Evolutionary conservation across 768 basidiomycete genomes (phyloP), one percentile per base, ranked within the genome.

Genomic region (Mycena sanguinolenta): DNA sequence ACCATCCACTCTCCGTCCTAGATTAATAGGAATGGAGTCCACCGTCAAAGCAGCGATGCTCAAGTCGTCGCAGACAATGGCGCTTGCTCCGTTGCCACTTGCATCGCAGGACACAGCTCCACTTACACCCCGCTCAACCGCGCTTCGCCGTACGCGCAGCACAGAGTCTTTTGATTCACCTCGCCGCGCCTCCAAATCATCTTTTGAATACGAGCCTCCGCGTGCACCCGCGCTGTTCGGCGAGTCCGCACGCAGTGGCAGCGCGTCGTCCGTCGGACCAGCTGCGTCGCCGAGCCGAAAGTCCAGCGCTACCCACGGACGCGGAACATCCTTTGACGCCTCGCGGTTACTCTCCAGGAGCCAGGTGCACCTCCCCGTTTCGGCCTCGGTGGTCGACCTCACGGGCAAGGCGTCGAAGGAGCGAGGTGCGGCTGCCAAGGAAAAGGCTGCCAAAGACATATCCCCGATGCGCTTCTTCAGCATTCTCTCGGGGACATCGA

Each of bases 11-110:
- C 82, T 96, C 27, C 88, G 95, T 10, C 91, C 91, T 1, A 95
- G 95, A 80, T 88, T 97, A 21, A 84, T 85, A 57, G 90, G 89
- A 19, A 94, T 97, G 88, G 94, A 97, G 65, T 82, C 91, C 0
- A 90, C 92, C 1, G 93, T 97, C 58, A 97, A 97, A 78, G 95
- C 93, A 6, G 94, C 93, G 16, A 96, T 97, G 94, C 84, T 97
- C 65, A 95, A 94, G 77, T 95, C 94, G 0, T 95, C 95, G 0
- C 90, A 92, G 34, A 87, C 88, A 30, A 82, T 94, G 78, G 81
- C 86, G 23, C 79, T 83, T 10, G 84, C 80, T 67, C 82, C 82
- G 32, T 75, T 78, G 28, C 73, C 80, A 23, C 49, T 59, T 12
- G 17, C 58, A 23, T 9, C 63, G 17, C 61, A 30, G 54, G 77